phyloP scores from a whole-genome alignment of 1,139 yeast genomes.

The Tardiomyces depauwii region DNA sequence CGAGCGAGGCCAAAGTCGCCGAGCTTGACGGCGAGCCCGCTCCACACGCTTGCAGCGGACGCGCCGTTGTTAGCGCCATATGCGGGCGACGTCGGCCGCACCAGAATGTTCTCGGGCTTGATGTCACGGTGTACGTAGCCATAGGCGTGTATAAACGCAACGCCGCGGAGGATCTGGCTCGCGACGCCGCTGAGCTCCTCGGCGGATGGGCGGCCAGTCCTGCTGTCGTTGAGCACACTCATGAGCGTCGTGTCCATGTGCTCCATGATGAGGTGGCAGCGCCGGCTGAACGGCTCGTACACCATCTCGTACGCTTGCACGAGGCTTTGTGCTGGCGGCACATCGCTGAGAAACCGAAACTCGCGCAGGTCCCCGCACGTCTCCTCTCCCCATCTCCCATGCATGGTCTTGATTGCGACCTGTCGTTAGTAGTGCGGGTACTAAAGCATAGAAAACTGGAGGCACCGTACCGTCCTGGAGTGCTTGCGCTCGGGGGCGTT shows the following conservation, averaged over 20 bases:
- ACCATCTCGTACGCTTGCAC: conserved; percentile 72
- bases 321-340: conserved; percentile 62
- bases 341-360: conserved; percentile 53
- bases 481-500: no score
- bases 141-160: conserved; percentile 68
- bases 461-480: no score
- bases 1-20: conserved; percentile 93
- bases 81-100: conserved; percentile 32
- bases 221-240: conserved; percentile 37
- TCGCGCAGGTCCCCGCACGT: conserved; percentile 57
- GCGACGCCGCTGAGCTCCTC: conserved; percentile 54
- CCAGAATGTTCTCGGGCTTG: conserved; percentile 83
- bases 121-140: conserved; percentile 83
- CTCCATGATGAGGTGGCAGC: conserved; percentile 81
- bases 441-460: no score
- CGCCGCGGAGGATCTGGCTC: conserved; percentile 58
- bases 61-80: conserved; percentile 22
- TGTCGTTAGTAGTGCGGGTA: no score
- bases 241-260: conserved; percentile 71
- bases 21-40: conserved; percentile 51
- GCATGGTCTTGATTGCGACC: conserved; percentile 83
- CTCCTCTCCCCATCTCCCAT: conserved; percentile 41
- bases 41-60: conserved; percentile 34
- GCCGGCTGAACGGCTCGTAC: conserved; percentile 45
- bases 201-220: conserved; percentile 39